Conservation (phyloP, 177 flowering plant genomes). For the Tripterygium wilfordii region DNA sequence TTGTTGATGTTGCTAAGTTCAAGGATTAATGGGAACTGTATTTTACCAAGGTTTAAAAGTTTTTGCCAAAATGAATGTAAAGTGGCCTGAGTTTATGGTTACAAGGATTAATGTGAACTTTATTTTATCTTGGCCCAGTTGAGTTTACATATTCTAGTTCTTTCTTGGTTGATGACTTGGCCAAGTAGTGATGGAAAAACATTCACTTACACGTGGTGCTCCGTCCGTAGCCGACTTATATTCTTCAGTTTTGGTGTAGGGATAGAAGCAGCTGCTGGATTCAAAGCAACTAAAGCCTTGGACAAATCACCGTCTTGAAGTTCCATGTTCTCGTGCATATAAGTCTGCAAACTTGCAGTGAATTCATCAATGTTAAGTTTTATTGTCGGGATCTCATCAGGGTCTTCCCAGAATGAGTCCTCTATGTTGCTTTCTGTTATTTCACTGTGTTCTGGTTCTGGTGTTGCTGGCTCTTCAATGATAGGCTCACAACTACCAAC, state of each 20-base stretch:
- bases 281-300: slow-evolving; percentile 36
- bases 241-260: slow-evolving; percentile 43
- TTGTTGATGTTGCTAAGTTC: no score
- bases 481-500: slow-evolving; percentile 35
- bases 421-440: slow-evolving; percentile 34
- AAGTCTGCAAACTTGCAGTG: slow-evolving; percentile 22
- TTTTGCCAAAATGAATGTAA: no score
- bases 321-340: slow-evolving; percentile 28
- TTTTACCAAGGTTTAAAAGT: no score
- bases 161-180: background rate
- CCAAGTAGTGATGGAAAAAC: slow-evolving; percentile 8
- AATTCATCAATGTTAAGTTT: slow-evolving; percentile 29
- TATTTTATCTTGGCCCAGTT: background rate
- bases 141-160: background rate
- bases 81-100: no score
- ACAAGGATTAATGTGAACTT: no score
- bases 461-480: slow-evolving; percentile 42
- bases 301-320: slow-evolving; percentile 35
- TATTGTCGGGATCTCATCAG: slow-evolving; percentile 44
- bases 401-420: slow-evolving; percentile 29
- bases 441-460: slow-evolving; percentile 29
- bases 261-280: slow-evolving; percentile 28
- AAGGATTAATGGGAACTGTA: no score
- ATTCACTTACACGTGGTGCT: slow-evolving; percentile 51
- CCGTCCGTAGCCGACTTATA: slow-evolving; percentile 42